These are phyloP conservation scores for Anisodus tanguticus DNA, from an alignment of 257 asterid genomes.

Conservation along the genomic window DNA sequence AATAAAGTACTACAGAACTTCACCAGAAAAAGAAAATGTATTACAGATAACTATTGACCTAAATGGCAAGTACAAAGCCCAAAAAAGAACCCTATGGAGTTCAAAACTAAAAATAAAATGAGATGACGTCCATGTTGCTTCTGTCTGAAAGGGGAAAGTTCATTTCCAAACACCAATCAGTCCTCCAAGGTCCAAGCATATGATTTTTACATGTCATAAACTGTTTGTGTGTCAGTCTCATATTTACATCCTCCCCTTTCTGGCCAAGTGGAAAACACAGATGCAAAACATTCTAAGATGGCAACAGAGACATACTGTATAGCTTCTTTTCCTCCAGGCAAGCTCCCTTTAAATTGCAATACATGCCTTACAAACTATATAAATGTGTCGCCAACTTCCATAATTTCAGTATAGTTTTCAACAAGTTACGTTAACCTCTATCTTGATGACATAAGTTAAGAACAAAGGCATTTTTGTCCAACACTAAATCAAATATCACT, in stretches of 20 bases:
- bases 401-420: not conserved
- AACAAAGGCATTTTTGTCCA: not conserved
- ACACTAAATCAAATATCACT: not conserved
- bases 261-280: not conserved
- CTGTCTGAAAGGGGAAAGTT: constrained; percentile 11
- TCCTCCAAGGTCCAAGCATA: not conserved
- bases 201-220: not conserved
- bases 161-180: not conserved
- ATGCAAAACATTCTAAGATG: constrained; percentile 6
- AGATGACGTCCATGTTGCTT: not conserved
- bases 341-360: not conserved
- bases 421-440: not conserved
- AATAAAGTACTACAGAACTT: constrained; percentile 9
- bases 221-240: not conserved
- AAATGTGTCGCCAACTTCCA: not conserved
- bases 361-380: not conserved
- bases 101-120: not conserved
- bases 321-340: not conserved
- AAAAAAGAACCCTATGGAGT: constrained; percentile 10
- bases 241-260: not conserved
- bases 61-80: constrained; percentile 8
- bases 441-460: not conserved
- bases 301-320: constrained; percentile 6
- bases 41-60: not conserved
- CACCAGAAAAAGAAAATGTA: not conserved